phyloP scores from a whole-genome alignment of 768 basidiomycete genomes.

The Piloderma croceum region DNA sequence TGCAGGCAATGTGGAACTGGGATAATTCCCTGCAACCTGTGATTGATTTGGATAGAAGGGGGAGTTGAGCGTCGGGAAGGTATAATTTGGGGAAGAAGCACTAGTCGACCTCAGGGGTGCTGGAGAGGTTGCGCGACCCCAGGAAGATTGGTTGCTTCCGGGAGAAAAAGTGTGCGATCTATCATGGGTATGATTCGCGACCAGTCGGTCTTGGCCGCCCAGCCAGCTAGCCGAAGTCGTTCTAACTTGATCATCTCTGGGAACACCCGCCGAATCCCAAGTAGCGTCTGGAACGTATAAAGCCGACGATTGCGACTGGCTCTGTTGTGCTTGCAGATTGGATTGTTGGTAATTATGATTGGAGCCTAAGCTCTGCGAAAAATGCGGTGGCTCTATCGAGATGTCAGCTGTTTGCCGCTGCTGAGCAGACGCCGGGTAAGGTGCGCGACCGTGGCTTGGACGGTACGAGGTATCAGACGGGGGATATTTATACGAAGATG shows the following conservation, averaged over 20 bases:
- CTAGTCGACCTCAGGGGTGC: too few species aligned
- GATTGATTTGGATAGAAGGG: slow-evolving; percentile 48
- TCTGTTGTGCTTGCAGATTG: too few species aligned
- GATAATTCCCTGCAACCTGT: slow-evolving; percentile 26
- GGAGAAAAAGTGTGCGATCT: too few species aligned
- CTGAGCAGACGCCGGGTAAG: too few species aligned
- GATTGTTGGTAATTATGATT: too few species aligned
- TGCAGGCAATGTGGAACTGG: slow-evolving; percentile 28
- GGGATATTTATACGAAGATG: too few species aligned
- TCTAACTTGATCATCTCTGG: neutral
- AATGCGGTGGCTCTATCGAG: too few species aligned
- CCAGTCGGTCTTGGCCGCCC: slow-evolving; percentile 3
- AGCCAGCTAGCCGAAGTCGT: slow-evolving; percentile 13
- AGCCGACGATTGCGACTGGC: slow-evolving; percentile 6
- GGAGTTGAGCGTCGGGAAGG: slow-evolving; percentile 51
- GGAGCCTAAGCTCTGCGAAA: too few species aligned
- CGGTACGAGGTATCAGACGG: too few species aligned
- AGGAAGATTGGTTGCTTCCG: neutral
- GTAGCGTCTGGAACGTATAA: slow-evolving; percentile 8
- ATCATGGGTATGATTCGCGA: slow-evolving; percentile 8
- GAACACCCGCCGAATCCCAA: slow-evolving; percentile 8
- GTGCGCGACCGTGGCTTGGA: too few species aligned
- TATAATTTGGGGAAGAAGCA: slow-evolving; percentile 23
- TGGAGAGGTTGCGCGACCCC: slow-evolving; percentile 1
- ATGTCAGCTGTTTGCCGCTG: too few species aligned